Evolutionary conservation across 1,284 basidiomycete genomes (phyloP).

Genomic region (Cutaneotrichosporon dermatis): DNA sequence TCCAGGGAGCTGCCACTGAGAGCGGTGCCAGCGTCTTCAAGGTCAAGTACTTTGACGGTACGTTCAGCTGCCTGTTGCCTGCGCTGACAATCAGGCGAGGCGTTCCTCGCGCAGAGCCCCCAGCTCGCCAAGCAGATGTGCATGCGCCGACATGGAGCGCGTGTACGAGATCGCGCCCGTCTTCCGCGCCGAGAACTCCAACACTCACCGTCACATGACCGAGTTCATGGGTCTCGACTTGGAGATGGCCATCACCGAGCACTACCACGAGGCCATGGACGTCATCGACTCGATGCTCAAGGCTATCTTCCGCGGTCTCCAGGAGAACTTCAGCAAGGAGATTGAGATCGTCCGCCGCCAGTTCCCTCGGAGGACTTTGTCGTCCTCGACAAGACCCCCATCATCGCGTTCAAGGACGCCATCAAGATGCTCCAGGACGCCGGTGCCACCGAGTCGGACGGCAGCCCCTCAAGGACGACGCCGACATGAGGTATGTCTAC

Average conservation of each 20-base stretch:
- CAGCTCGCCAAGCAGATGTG: conserved; percentile 99
- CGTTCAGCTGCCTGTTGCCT: too few relatives aligned
- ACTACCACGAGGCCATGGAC: conserved; percentile 94
- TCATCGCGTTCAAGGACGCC: conserved; percentile 80
- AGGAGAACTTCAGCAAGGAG: conserved; percentile 69
- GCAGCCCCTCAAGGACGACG: conserved; percentile 59
- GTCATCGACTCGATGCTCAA: conserved; percentile 77
- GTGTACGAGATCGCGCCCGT: conserved; percentile 90
- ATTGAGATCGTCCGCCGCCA: conserved; percentile 78
- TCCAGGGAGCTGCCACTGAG: conserved; percentile 96
- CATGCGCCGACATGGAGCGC: conserved; percentile 95
- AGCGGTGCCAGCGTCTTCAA: conserved; percentile 96
- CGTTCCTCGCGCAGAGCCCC: conserved; percentile 93
- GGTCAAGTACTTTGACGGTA: conserved; percentile 89
- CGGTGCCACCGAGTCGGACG: conserved; percentile 58
- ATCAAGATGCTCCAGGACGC: conserved; percentile 78
- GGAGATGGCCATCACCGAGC: conserved; percentile 97
- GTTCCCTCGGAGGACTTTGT: conserved; percentile 85
- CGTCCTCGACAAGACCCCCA: conserved; percentile 73
- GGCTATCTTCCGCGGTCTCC: conserved; percentile 75
- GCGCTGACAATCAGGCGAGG: conserved; percentile 51
- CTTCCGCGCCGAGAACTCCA: conserved; percentile 97
- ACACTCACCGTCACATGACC: conserved; percentile 96
- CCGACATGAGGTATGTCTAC: conserved; percentile 54
- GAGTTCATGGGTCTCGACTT: conserved; percentile 99